Evolutionary conservation across 352 stramenopile genomes (phyloP).

Genomic region (Phytophthora palmivora): DNA sequence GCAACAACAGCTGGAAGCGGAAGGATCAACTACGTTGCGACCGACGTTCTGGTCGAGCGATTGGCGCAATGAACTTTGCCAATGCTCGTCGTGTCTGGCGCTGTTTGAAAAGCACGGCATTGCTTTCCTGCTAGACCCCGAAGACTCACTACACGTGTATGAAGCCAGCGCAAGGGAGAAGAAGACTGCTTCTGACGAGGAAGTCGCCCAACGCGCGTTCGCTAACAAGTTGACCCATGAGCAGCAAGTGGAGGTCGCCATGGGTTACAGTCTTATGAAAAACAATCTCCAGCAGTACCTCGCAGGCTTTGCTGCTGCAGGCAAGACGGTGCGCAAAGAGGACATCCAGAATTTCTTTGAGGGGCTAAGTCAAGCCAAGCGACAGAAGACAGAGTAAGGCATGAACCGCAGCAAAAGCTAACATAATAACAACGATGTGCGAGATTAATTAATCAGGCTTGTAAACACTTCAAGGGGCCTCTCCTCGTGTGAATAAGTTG

Average conservation of each 20-base stretch:
- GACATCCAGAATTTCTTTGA: conserved; percentile 79
- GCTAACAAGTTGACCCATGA: conserved; percentile 65
- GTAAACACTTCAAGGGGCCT: too few relatives aligned
- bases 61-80: conserved; percentile 66
- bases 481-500: background rate
- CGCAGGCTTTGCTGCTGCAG: conserved; percentile 56
- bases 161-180: conserved; percentile 54
- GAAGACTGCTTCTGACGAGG: conserved; percentile 47
- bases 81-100: conserved; percentile 58
- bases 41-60: conserved; percentile 76
- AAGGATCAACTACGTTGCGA: conserved; percentile 25
- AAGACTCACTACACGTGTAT: conserved; percentile 74
- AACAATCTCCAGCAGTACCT: conserved; percentile 74
- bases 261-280: conserved; percentile 80
- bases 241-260: conserved; percentile 79
- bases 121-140: conserved; percentile 64
- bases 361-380: conserved; percentile 59
- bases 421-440: too few relatives aligned
- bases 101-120: conserved; percentile 59
- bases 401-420: background rate
- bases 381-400: conserved; percentile 52
- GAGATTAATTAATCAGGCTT: background rate
- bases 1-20: conserved; percentile 32
- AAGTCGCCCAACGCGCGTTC: conserved; percentile 58
- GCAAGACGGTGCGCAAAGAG: conserved; percentile 73